Percentiles rank a stretch among this genome's conserved stretches.
phyloP scores from a whole-genome alignment of 164 flowering plant genomes.

The Warburgia ugandensis region DNA sequence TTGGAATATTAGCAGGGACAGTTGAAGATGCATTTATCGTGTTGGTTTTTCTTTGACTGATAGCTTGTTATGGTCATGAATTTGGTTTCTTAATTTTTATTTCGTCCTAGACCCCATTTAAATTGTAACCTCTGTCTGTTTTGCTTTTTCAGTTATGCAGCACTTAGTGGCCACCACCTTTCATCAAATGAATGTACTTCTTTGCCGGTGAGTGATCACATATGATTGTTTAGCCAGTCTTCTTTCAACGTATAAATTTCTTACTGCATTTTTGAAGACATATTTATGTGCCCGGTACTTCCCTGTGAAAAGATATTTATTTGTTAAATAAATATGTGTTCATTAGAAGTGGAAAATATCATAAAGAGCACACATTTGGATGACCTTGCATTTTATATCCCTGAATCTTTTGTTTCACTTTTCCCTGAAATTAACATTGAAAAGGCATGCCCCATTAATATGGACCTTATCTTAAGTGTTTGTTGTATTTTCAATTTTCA shows the following conservation, averaged over 20 bases:
- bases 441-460: not conserved
- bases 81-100: not conserved
- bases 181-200: constrained; percentile 21
- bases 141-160: constrained; percentile 64
- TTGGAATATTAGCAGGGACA: constrained; percentile 80
- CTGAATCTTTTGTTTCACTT: constrained; percentile 5
- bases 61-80: not conserved
- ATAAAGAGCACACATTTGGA: too few species aligned
- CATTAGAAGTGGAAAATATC: too few species aligned
- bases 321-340: too few species aligned
- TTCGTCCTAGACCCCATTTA: not conserved
- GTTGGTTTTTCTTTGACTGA: constrained; percentile 32
- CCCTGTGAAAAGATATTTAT: too few species aligned
- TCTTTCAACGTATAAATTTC: too few species aligned
- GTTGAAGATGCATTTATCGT: constrained; percentile 77
- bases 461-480: not conserved
- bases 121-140: not conserved
- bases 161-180: constrained; percentile 52
- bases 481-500: too few species aligned
- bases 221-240: too few species aligned
- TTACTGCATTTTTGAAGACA: too few species aligned
- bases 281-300: too few species aligned
- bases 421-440: not conserved
- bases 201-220: constrained; percentile 23
- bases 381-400: too few species aligned